A percentile compares a stretch with the other conserved stretches of the same genome.
Evolutionary conservation across 306 rosid genomes (phyloP).

Genomic region (Boehmeria nivea): DNA sequence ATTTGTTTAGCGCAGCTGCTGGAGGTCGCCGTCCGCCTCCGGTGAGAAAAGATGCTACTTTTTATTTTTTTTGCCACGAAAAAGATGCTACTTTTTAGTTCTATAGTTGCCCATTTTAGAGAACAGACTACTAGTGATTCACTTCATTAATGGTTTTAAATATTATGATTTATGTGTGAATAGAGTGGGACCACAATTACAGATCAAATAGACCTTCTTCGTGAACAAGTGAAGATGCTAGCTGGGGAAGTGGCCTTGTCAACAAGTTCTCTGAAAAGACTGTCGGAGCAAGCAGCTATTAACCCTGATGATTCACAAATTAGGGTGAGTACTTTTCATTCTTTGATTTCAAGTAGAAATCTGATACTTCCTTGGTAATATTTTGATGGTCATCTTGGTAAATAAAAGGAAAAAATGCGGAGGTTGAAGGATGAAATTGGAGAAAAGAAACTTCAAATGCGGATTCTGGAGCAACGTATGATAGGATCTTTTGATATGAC

Average conservation of each 20-base stretch:
- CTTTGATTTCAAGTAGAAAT: constrained; percentile 14
- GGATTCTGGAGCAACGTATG: constrained; percentile 72
- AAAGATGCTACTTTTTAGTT: constrained; percentile 1
- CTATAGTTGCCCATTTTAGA: neutral
- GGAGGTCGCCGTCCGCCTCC: constrained; percentile 50
- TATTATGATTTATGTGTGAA: neutral
- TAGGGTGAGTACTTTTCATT: constrained; percentile 52
- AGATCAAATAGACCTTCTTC: constrained; percentile 86
- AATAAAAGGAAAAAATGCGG: constrained; percentile 53
- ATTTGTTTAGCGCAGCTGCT: constrained; percentile 54
- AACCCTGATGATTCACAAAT: constrained; percentile 62
- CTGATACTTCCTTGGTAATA: constrained; percentile 13
- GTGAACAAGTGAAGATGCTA: constrained; percentile 83
- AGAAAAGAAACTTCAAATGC: constrained; percentile 73
- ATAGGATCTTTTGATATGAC: constrained; percentile 55
- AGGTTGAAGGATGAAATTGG: constrained; percentile 69
- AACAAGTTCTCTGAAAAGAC: constrained; percentile 76
- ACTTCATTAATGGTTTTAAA: no score
- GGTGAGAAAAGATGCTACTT: constrained; percentile 35
- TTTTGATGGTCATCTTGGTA: constrained; percentile 26
- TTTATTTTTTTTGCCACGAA: no score
- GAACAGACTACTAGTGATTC: neutral
- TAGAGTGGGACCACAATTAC: constrained; percentile 78
- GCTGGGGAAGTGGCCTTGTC: constrained; percentile 89
- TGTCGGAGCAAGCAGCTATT: constrained; percentile 60